Percentiles rank a stretch among this genome's conserved stretches.
phyloP scores from a whole-genome alignment of 305 asterid genomes.

The Ajuga reptans region DNA sequence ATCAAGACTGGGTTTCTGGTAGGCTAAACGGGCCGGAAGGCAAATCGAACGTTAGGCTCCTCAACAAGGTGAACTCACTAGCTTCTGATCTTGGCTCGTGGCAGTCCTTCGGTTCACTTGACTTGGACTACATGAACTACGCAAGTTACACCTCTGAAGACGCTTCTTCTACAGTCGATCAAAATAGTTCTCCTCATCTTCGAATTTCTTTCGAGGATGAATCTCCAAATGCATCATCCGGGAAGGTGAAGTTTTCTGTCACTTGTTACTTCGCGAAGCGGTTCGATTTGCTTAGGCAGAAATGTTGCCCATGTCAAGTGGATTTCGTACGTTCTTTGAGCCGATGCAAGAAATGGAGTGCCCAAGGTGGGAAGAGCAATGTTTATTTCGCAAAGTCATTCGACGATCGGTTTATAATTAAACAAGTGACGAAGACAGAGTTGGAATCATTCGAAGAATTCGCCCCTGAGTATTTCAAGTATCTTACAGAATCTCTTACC shows the following conservation, averaged over 20 bases:
- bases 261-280: slow-evolving; percentile 74
- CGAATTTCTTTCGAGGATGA: slow-evolving; percentile 69
- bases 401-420: slow-evolving; percentile 78
- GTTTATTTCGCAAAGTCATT: slow-evolving; percentile 83
- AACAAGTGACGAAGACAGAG: slow-evolving; percentile 90
- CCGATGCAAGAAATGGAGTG: slow-evolving; percentile 85
- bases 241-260: slow-evolving; percentile 66
- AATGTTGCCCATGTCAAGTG: slow-evolving; percentile 63
- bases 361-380: slow-evolving; percentile 94
- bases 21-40: slow-evolving; percentile 33
- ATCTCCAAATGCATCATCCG: slow-evolving; percentile 30
- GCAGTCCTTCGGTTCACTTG: slow-evolving; percentile 63
- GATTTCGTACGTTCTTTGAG: slow-evolving; percentile 71
- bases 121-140: slow-evolving; percentile 46
- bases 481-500: slow-evolving; percentile 53
- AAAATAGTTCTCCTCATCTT: slow-evolving; percentile 62
- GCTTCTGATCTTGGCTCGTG: slow-evolving; percentile 53
- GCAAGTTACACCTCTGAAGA: slow-evolving; percentile 54
- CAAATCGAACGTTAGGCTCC: slow-evolving; percentile 30
- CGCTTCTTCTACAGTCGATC: slow-evolving; percentile 36
- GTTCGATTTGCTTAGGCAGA: slow-evolving; percentile 67
- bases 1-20: slow-evolving; percentile 49
- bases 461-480: slow-evolving; percentile 66
- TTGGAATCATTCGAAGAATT: slow-evolving; percentile 89
- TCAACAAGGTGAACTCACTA: slow-evolving; percentile 32